Percentiles rank a stretch among this genome's conserved stretches.
Evolutionary conservation across 768 basidiomycete species (phyloP).

Genomic region (Termitomyces heimii): DNA sequence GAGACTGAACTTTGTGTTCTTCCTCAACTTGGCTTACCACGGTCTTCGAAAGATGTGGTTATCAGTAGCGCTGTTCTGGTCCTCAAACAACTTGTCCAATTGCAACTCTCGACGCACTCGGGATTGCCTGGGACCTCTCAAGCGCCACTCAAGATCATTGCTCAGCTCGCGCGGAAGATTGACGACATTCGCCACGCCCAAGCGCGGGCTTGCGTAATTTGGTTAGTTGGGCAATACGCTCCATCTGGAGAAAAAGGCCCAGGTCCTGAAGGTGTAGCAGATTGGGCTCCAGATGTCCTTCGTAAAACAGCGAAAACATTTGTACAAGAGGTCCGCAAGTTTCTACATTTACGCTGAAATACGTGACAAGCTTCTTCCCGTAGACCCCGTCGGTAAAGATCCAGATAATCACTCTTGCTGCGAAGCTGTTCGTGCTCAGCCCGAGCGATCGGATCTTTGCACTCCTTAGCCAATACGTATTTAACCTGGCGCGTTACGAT

Average conservation of each 20-base stretch:
- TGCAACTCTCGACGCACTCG: conserved; percentile 38
- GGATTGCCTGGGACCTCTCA: conserved; percentile 21
- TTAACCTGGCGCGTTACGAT: conserved; percentile 86
- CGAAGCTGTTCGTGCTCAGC: conserved; percentile 73
- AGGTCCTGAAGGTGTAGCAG: conserved; percentile 51
- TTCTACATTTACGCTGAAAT: neutral
- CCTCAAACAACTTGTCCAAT: conserved; percentile 79
- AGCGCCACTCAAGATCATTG: conserved; percentile 62
- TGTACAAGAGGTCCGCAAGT: conserved; percentile 50
- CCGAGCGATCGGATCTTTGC: conserved; percentile 44
- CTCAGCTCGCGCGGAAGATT: conserved; percentile 68
- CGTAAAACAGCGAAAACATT: conserved; percentile 77
- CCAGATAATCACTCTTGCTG: conserved; percentile 79
- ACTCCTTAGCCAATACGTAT: conserved; percentile 64
- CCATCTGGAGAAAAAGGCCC: conserved; percentile 27
- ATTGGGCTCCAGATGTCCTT: conserved; percentile 88
- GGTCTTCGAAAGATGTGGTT: conserved; percentile 48
- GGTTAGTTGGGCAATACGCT: conserved; percentile 91
- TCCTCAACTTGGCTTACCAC: neutral
- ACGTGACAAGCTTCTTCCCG: neutral
- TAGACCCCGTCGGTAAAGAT: conserved; percentile 70
- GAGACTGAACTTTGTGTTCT: conserved; percentile 16
- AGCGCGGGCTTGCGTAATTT: conserved; percentile 83
- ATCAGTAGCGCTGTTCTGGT: conserved; percentile 81
- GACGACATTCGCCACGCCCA: conserved; percentile 75